Percentiles rank a stretch among this genome's conserved stretches.
Conservation (phyloP, 495 filamentous ascomycete species). For the Hypomontagnella submonticulosa region DNA sequence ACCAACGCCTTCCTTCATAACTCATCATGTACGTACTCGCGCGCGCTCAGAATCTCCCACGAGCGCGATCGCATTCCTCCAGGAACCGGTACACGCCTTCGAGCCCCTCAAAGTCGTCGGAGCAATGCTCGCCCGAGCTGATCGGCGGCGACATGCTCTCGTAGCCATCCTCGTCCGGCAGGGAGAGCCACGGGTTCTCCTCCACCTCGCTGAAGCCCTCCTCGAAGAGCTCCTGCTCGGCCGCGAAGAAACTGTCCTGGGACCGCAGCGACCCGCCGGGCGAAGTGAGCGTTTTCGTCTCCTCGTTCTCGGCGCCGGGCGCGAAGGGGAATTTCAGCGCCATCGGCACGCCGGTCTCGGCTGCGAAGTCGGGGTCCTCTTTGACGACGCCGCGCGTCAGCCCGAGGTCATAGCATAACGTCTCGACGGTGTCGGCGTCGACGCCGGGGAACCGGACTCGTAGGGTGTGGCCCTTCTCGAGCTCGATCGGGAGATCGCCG, state of each 20-base stretch:
- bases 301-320: constrained; percentile 60
- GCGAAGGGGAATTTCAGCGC: constrained; percentile 90
- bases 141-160: constrained; percentile 60
- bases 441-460: constrained; percentile 91
- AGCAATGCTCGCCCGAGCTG: constrained; percentile 56
- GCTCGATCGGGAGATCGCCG: constrained; percentile 83
- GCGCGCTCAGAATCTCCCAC: constrained; percentile 45
- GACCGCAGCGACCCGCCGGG: constrained; percentile 60
- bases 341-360: constrained; percentile 69
- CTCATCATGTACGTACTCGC: constrained; percentile 10
- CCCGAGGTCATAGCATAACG: constrained; percentile 86
- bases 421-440: constrained; percentile 83
- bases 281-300: constrained; percentile 58
- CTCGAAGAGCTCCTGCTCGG: constrained; percentile 55
- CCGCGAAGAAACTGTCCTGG: constrained; percentile 48
- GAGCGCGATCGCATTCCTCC: constrained; percentile 80
- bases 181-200: constrained; percentile 61
- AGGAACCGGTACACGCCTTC: constrained; percentile 90
- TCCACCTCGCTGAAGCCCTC: constrained; percentile 48
- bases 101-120: constrained; percentile 74
- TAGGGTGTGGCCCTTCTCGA: constrained; percentile 69
- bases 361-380: constrained; percentile 81
- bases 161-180: constrained; percentile 59
- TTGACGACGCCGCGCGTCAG: constrained; percentile 77
- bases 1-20: constrained; percentile 21